Percentiles rank a stretch among this genome's conserved stretches.
Conservation (phyloP, 768 basidiomycete genomes). For the Leccinum longicurvipes region DNA sequence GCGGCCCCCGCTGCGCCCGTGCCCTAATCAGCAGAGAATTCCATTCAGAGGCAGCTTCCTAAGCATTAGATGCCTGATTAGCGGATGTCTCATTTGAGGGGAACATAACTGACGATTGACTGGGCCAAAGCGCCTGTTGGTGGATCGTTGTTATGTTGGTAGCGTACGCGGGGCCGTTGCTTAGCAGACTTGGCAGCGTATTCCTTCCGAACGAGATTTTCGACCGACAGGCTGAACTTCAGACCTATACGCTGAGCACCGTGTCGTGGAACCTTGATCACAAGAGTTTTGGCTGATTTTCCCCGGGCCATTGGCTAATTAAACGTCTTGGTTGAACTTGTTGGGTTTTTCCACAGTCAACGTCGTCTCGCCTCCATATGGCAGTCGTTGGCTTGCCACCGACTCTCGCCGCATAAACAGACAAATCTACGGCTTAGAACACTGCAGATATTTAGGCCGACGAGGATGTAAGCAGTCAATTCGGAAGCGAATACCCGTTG, state of each 20-base stretch:
- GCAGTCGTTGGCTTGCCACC: background rate
- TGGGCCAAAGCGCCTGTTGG: constrained; percentile 44
- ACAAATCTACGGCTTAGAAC: background rate
- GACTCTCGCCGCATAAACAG: background rate
- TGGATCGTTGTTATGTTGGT: constrained; percentile 59
- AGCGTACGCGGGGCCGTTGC: constrained; percentile 27
- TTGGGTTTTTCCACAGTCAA: background rate
- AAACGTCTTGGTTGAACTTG: background rate
- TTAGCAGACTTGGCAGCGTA: constrained; percentile 49
- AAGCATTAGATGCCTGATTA: constrained; percentile 1
- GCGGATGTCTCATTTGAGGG: background rate
- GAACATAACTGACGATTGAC: constrained; percentile 54
- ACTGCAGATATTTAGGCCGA: background rate
- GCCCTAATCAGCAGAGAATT: constrained; percentile 77
- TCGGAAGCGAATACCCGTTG: constrained; percentile 4
- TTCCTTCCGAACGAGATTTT: constrained; percentile 49
- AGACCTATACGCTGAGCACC: constrained; percentile 69
- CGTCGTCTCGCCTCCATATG: constrained; percentile 9
- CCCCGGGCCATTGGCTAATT: constrained; percentile 30
- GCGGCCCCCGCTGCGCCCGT: constrained; percentile 77
- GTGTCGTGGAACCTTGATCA: constrained; percentile 68
- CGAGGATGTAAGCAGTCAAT: background rate
- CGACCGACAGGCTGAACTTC: constrained; percentile 59
- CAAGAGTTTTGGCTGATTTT: constrained; percentile 53
- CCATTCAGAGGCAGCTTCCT: constrained; percentile 84